Base-by-base conservation (phyloP, 2,329 filamentous ascomycete genomes). In the Nigrospora sphaerica region DNA sequence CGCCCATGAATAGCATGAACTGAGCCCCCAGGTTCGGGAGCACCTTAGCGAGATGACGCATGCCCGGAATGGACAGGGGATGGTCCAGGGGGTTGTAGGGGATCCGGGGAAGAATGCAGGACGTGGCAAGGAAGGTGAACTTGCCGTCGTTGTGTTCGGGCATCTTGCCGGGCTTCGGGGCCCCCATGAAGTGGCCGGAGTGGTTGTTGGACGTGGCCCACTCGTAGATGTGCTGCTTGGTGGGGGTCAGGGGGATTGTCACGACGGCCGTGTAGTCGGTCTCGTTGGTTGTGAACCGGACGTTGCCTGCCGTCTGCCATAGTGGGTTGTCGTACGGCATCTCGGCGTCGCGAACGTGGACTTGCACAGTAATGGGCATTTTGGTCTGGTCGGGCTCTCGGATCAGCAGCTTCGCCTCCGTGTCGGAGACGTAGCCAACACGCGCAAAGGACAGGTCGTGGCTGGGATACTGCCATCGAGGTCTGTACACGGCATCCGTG, bases 61-160 rank as follows among this genome's bases (percentile, higher is more conserved):
- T 78, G 1, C 93, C 93, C 0, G 85, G 85, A 39, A 96, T 86
- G 12, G 85, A 77, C 3, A 97, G 74, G 0, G 92, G 81, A 60
- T 96, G 88, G 35, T 88, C 80, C n/a, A 90, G 66, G 0, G 88
- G 86, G 38, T 78, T 87, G 66, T 98, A 98, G 0, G 93, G 93
- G 46, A 97, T 89, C 16, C 89, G 85, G 12, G 86, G 85, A 57
- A 96, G 88, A 58, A 97, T 89, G 66, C 93, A 98, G 37, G 89
- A 95, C 0, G 89, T 93, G 4, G 91, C 89, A 9, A 97, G 69
- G 62, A 98, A 98, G 0, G 88, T 95, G 57, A 95, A 92, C 47
- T 81, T 83, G 36, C 83, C 84, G 42, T 82, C 75, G 38, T 76
- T 75, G 5, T 76, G 72, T 14, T 74, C 69, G 0, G 81, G 77